Evolutionary conservation across 2,329 filamentous ascomycete genomes (phyloP), one percentile per base, ranked within the genome.

Genomic region (Chalaropsis thielavioides): DNA sequence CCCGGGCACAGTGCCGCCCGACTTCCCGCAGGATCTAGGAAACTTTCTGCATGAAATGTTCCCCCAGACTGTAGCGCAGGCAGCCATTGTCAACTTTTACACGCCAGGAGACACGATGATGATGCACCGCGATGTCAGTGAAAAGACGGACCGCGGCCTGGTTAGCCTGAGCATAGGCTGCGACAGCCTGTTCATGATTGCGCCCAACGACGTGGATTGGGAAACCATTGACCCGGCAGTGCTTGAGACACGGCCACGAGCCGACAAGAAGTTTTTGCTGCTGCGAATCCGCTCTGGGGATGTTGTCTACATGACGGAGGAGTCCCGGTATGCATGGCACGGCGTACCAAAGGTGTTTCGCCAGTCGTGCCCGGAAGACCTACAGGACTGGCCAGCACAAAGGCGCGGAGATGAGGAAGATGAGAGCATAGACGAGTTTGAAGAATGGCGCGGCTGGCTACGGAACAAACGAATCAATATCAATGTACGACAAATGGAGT

Each of bases 41-140:
- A 73, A 72, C 0, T 81, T 96, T 7, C 76, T 96, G 0, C 79
- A 84, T 64, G 75, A 75, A 0, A 74, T 94, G 0, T 97, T 96
- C 69, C 88, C 90, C 0, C 79, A 84, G 11, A 94, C 92, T 15
- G 78, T 81, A 63, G 84, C 92, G 0, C 86, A 97, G 75, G 92
- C 94, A 0, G 92, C 94, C 44, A 97, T 97, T 68, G 84, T 96
- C 69, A 97, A 97, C 73, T 80, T 97, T 62, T 97, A 97, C 75
- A 88, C 85, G 0, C 89, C 94, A 0, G 89, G 90, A 22, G 92
- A 97, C 72, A 95, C 89, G 0, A 85, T 97, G 73, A 92, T 90
- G 77, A 83, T 96, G 74, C 94, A 97, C 76, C 85, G 94, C 11
- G 94, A 99, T 72, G 91, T 97, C 51, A 95, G 90, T 68, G 94